Evolutionary conservation across 768 basidiomycete species (phyloP).

Genomic region (Auriscalpium microsporum): DNA sequence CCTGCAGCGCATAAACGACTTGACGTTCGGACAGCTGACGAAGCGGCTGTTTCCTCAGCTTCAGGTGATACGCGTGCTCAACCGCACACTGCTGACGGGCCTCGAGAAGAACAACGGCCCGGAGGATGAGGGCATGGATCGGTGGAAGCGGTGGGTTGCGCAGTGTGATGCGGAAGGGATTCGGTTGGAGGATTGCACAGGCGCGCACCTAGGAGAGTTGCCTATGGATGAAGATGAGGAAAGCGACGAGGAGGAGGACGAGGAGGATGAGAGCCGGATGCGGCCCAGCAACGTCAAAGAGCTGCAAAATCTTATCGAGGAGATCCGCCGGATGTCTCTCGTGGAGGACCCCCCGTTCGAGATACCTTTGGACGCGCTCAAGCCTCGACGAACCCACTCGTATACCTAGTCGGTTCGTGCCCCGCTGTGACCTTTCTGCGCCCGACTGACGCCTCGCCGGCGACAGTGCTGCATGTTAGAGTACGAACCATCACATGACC

Average conservation of each 20-base stretch:
- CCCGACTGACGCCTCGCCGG: neutral
- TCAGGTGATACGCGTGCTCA: conserved; percentile 50
- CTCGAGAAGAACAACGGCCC: conserved; percentile 50
- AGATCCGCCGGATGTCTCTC: conserved; percentile 13
- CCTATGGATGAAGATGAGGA: conserved; percentile 22
- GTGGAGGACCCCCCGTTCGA: neutral
- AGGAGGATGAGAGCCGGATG: conserved; percentile 17
- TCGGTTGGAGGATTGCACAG: conserved; percentile 71
- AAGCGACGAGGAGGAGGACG: conserved; percentile 26
- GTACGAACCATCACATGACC: neutral
- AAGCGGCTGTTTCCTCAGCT: conserved; percentile 53
- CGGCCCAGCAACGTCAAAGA: conserved; percentile 16
- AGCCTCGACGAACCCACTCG: neutral
- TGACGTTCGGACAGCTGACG: conserved; percentile 50
- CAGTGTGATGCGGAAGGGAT: conserved; percentile 41
- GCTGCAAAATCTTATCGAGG: conserved; percentile 10
- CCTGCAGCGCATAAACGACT: conserved; percentile 50
- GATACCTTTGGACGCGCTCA: neutral
- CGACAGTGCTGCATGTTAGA: neutral
- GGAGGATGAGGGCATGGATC: conserved; percentile 28
- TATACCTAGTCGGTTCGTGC: neutral
- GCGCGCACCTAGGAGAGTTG: conserved; percentile 44
- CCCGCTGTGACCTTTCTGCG: neutral
- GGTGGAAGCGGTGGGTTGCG: conserved; percentile 69
- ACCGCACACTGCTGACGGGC: conserved; percentile 42